A percentile compares a stretch with the other conserved stretches of the same genome.
Conservation (phyloP, 805 yeast species). For the Lipomyces mesembrius region DNA sequence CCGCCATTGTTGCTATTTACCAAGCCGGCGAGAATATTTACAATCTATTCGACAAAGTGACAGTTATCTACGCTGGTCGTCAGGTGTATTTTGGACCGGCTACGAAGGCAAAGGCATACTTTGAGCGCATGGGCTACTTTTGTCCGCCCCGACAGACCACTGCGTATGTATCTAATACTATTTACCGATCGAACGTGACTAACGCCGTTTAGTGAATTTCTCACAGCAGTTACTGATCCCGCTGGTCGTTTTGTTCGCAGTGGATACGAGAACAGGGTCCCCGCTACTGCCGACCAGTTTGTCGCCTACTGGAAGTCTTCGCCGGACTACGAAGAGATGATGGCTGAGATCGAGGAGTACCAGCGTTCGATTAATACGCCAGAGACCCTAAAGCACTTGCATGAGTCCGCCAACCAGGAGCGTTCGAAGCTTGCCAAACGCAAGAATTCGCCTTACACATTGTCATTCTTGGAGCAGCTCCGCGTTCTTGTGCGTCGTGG, state of each 20-base stretch:
- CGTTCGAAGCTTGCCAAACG: conserved; percentile 49
- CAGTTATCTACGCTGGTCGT: conserved; percentile 61
- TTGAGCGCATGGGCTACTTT: conserved; percentile 65
- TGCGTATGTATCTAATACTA: conserved; percentile 45
- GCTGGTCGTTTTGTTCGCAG: conserved; percentile 56
- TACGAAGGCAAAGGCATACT: conserved; percentile 58
- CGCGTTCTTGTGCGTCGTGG: conserved; percentile 36
- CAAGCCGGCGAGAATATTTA: conserved; percentile 73
- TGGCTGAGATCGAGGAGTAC: conserved; percentile 54
- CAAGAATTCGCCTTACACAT: conserved; percentile 52
- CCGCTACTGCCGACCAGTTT: conserved; percentile 67
- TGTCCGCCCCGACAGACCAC: conserved; percentile 70
- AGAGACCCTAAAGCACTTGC: conserved; percentile 47
- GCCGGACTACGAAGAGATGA: conserved; percentile 50
- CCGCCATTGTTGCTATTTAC: conserved; percentile 70
- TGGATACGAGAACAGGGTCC: conserved; percentile 60
- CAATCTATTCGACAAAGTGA: conserved; percentile 64
- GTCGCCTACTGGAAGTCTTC: conserved; percentile 62
- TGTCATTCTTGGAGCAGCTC: conserved; percentile 56
- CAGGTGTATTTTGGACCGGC: conserved; percentile 71
- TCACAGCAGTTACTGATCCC: conserved; percentile 73
- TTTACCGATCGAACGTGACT: not conserved
- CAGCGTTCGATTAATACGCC: conserved; percentile 43
- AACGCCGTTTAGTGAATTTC: conserved; percentile 52
- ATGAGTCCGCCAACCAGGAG: conserved; percentile 48